Evolutionary conservation across 805 yeast genomes (phyloP), one percentile per base, ranked within the genome.

Genomic region (Brettanomyces nanus): DNA sequence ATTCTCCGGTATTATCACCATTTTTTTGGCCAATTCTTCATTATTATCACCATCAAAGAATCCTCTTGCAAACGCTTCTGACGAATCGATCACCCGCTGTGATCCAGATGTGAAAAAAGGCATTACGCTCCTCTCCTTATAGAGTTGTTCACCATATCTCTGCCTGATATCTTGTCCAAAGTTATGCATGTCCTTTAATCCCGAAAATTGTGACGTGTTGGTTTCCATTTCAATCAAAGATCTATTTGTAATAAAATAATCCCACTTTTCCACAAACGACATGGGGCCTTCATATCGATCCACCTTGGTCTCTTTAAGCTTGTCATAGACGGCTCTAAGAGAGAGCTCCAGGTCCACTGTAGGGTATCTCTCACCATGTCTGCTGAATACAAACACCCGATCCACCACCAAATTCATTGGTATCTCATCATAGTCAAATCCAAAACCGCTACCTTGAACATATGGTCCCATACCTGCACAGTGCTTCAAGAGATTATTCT

Each of bases 341-440:
- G 53, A 60, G 7, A 36, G 19, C 1, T 48, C 56, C 3, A 66
- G 61, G n/a, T 63, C 59, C 3, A 47, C 55, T 3, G 82, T 70
- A 3, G 85, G 86, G 51, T 66, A 82, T 45, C 95, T 65, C 56
- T 84, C 92, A 17, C 90, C 94, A 52, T 85, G 94, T 51, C 95
- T 71, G 47, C 78, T 76, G 36, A 81, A 59, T 18, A 82, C 59
- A 46, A 80, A 86, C 7, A 81, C 85, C 56, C 82, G 90, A 47
- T 73, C 74, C 39, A 78, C 63, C 28, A 34, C 27, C 9, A 41
- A 26, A 9, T 26, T 35, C 5, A 25, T 10, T 15, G 82, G 80
- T 2, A 63, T 45, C 7, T 61, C 72, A 17, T 66, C 53, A 15
- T 23, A 23, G 13, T 70, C 58, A 28, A 77, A 66, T 3, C 82